Conservation (phyloP, 352 stramenopile species). For the Phytophthora sansomeana region DNA sequence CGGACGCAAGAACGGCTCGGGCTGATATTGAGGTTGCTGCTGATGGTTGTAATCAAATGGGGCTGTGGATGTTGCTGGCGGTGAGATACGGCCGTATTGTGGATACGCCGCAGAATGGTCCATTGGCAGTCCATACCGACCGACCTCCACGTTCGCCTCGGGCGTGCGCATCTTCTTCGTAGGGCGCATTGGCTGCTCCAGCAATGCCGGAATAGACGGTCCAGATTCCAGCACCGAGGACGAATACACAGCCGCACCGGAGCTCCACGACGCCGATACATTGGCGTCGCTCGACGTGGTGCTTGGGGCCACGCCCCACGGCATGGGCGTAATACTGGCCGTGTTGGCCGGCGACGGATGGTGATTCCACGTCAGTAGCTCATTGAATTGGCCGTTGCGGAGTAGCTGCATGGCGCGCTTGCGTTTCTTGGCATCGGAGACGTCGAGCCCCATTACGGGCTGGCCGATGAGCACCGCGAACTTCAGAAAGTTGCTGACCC, state of each 20-base stretch:
- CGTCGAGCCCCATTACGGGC: constrained; percentile 72
- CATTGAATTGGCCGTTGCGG: constrained; percentile 78
- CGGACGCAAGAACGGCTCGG: constrained; percentile 33
- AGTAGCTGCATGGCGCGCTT: constrained; percentile 83
- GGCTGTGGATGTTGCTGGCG: constrained; percentile 21
- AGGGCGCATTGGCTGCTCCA: constrained; percentile 39
- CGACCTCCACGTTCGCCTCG: constrained; percentile 36
- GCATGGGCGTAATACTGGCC: constrained; percentile 53
- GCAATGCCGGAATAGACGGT: constrained; percentile 38
- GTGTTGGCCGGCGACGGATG: constrained; percentile 49
- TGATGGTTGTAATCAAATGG: constrained; percentile 43
- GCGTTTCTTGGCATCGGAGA: constrained; percentile 86
- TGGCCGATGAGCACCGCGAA: constrained; percentile 82
- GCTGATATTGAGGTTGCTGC: constrained; percentile 32
- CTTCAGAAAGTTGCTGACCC: constrained; percentile 87
- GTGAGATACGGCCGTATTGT: constrained; percentile 39
- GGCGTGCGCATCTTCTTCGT: constrained; percentile 67
- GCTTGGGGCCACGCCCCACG: too few relatives aligned
- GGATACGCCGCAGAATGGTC: constrained; percentile 35
- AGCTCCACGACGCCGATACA: constrained; percentile 33
- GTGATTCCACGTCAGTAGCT: constrained; percentile 72
- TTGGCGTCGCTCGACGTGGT: constrained; percentile 18
- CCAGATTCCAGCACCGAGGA: constrained; percentile 36
- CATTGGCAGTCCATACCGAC: constrained; percentile 35
- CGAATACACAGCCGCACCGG: constrained; percentile 30